Evolutionary conservation across 2,329 filamentous ascomycete genomes (phyloP).

Genomic region (Dactylellina sp.): DNA sequence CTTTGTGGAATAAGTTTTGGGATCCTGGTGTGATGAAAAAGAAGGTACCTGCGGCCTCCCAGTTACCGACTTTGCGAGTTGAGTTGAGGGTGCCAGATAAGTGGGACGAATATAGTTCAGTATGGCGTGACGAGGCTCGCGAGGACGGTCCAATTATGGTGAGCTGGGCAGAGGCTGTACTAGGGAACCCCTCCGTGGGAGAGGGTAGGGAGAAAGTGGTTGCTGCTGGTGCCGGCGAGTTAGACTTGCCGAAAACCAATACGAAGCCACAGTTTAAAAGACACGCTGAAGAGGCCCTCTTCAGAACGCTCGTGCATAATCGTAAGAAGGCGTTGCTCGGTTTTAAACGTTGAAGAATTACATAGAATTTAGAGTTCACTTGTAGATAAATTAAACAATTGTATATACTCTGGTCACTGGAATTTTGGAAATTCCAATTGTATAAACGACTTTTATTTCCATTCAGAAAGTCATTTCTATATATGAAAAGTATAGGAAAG

Average conservation of each 20-base stretch:
- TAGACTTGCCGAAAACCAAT: not conserved
- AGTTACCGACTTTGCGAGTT: not conserved
- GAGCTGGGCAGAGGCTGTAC: constrained; percentile 3
- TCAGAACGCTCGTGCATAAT: constrained; percentile 35
- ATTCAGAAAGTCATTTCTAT: constrained; percentile 1
- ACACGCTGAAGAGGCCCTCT: constrained; percentile 22
- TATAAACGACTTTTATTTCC: not conserved
- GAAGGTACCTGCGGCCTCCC: not conserved
- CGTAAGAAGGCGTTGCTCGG: constrained; percentile 39
- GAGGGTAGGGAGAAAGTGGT: not conserved
- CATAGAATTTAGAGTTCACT: not conserved
- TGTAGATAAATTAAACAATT: constrained; percentile 18
- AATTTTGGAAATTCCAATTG: constrained; percentile 7
- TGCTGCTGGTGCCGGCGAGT: not conserved
- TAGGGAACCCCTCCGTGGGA: not conserved
- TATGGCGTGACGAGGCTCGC: constrained; percentile 1
- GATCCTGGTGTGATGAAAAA: constrained; percentile 11
- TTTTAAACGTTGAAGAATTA: not conserved
- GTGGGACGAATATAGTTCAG: constrained; percentile 37
- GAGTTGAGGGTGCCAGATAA: constrained; percentile 14
- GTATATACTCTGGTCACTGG: constrained; percentile 15
- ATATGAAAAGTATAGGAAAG: constrained; percentile 8
- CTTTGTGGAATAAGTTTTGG: constrained; percentile 30
- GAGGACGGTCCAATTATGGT: constrained; percentile 14
- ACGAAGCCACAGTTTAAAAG: constrained; percentile 6